Conservation (phyloP, 371 early-diverging fungal species). For the Capillidium heterosporum region DNA sequence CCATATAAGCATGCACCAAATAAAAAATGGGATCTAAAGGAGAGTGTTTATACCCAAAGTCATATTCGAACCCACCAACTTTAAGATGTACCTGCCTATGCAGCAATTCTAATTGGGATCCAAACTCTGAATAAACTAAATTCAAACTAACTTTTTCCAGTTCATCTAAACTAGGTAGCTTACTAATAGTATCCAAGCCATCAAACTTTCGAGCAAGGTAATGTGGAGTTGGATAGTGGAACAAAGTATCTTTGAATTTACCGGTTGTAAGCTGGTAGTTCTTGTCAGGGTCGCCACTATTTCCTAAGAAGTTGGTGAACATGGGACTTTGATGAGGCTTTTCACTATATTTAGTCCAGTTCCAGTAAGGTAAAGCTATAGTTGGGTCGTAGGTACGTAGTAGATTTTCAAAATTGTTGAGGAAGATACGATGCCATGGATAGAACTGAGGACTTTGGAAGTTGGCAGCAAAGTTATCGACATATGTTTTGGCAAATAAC, state of each 20-base stretch:
- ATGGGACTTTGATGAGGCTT: constrained; percentile 6
- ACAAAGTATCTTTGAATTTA: neutral
- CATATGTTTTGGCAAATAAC: no score
- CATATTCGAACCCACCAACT: constrained; percentile 4
- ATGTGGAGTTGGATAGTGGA: neutral
- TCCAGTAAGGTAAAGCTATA: constrained; percentile 4
- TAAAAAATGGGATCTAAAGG: constrained; percentile 4
- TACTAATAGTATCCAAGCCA: neutral
- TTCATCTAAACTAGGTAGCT: neutral
- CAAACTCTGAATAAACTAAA: neutral
- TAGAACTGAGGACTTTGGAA: neutral
- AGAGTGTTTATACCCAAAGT: neutral
- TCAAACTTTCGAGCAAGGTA: neutral
- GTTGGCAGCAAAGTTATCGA: neutral
- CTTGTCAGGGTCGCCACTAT: constrained; percentile 4
- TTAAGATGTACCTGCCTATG: neutral
- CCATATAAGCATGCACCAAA: neutral
- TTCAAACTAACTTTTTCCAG: neutral
- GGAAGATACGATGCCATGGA: constrained; percentile 4
- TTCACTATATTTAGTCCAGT: constrained; percentile 17
- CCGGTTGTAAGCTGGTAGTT: neutral
- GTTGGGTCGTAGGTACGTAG: neutral
- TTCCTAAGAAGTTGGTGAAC: constrained; percentile 8
- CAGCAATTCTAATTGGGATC: neutral
- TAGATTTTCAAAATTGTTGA: neutral